phyloP scores from a whole-genome alignment of 176 grass and related monocot genomes.

The Carex littledalei region DNA sequence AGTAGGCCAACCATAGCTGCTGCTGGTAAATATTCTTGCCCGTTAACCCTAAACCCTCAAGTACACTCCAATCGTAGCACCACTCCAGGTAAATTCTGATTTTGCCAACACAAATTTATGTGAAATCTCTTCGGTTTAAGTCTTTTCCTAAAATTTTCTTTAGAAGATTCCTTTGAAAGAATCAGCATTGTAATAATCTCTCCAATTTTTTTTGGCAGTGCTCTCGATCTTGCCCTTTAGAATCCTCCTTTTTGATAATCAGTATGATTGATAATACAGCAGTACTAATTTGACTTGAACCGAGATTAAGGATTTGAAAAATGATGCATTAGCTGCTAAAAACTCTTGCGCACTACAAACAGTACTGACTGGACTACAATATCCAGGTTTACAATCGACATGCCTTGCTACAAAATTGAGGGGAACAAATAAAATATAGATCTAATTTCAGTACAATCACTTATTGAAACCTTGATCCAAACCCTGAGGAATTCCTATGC shows the following conservation, averaged over 20 bases:
- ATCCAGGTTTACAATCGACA: neutral
- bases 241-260: neutral
- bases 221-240: neutral
- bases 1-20: too few relatives aligned
- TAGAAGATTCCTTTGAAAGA: neutral
- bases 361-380: neutral
- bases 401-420: constrained; percentile 17
- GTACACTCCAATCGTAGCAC: too few relatives aligned
- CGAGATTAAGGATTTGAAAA: neutral
- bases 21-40: neutral
- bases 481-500: constrained; percentile 78
- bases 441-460: constrained; percentile 1
- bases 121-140: neutral
- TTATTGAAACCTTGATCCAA: constrained; percentile 55
- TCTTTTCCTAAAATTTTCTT: neutral
- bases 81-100: neutral
- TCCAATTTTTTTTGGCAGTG: neutral
- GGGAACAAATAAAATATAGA: neutral
- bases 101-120: neutral
- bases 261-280: neutral
- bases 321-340: neutral
- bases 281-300: neutral
- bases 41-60: neutral
- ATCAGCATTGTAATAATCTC: neutral
- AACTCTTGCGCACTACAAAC: neutral